phyloP scores from a whole-genome alignment of 768 basidiomycete genomes.

The Fomitopsis serialis region DNA sequence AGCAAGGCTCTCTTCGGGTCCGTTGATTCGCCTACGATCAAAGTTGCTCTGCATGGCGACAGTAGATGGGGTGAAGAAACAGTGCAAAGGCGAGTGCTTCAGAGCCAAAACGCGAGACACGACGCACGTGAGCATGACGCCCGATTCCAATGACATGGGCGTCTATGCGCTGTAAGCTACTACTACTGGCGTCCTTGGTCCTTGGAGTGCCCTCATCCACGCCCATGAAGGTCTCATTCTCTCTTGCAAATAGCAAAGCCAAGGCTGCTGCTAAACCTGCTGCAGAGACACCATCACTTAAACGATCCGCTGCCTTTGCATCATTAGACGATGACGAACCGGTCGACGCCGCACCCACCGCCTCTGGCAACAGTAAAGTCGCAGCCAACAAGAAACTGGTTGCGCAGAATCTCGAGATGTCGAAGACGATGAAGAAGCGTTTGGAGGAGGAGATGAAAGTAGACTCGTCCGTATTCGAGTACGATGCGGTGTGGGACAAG shows the following conservation, averaged over 20 bases:
- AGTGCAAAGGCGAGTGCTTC: neutral
- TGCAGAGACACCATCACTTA: slow-evolving; percentile 41
- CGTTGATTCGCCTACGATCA: slow-evolving; percentile 87
- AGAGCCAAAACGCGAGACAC: no score
- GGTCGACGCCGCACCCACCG: slow-evolving; percentile 43
- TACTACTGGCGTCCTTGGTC: neutral
- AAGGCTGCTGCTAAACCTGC: slow-evolving; percentile 45
- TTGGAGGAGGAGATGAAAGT: slow-evolving; percentile 76
- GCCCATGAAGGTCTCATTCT: slow-evolving; percentile 87
- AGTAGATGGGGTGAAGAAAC: neutral
- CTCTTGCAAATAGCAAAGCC: slow-evolving; percentile 45
- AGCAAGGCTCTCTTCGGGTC: slow-evolving; percentile 77
- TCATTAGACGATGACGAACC: slow-evolving; percentile 60
- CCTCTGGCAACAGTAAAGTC: slow-evolving; percentile 32
- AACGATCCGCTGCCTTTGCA: slow-evolving; percentile 58
- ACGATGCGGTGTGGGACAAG: slow-evolving; percentile 93
- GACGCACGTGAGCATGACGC: neutral
- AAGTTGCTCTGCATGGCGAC: slow-evolving; percentile 41
- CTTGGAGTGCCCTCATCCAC: neutral
- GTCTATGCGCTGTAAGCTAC: neutral
- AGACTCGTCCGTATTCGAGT: slow-evolving; percentile 84
- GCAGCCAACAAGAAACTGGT: slow-evolving; percentile 49
- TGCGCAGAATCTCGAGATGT: slow-evolving; percentile 54
- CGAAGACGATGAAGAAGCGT: slow-evolving; percentile 61
- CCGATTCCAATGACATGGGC: neutral